A percentile compares a stretch with the other conserved stretches of the same genome.
Conservation (phyloP, 192 early-diverging fungal genomes). For the Umbelopsis ramanniana region DNA sequence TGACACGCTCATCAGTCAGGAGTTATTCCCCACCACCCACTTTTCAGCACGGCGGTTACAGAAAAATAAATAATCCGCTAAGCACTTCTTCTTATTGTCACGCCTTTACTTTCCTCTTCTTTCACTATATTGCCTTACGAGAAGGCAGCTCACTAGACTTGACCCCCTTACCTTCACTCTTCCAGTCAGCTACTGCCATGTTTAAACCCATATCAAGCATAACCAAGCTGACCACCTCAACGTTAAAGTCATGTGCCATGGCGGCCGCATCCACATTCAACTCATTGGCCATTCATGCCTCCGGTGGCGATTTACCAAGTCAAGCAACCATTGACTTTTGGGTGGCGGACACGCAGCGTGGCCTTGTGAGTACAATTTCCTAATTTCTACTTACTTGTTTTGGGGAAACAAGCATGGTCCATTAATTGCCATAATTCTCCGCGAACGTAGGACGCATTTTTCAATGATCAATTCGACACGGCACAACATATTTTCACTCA, state of each 20-base stretch:
- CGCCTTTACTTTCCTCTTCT: constrained; percentile 9
- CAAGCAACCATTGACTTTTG: constrained; percentile 23
- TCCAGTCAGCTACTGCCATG: background rate
- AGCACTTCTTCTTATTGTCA: background rate
- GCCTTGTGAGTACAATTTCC: constrained; percentile 17
- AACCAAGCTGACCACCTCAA: constrained; percentile 23
- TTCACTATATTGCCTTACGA: background rate
- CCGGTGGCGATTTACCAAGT: background rate
- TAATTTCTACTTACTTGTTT: background rate
- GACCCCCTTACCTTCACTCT: background rate
- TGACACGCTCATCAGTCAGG: constrained; percentile 9
- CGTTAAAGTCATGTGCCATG: constrained; percentile 15
- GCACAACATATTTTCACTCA: constrained; percentile 36
- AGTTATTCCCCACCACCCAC: background rate
- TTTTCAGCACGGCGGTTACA: background rate
- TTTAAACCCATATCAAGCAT: constrained; percentile 26
- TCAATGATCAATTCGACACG: constrained; percentile 41
- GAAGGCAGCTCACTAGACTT: too few relatives aligned
- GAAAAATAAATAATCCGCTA: background rate
- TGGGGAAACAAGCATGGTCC: background rate
- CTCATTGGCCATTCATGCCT: background rate
- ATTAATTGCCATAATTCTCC: background rate
- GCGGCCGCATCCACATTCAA: constrained; percentile 18
- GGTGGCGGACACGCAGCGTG: constrained; percentile 30
- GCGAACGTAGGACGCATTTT: constrained; percentile 36